Conservation (phyloP, 345 rosid genomes). For the Gossypium bickii region DNA sequence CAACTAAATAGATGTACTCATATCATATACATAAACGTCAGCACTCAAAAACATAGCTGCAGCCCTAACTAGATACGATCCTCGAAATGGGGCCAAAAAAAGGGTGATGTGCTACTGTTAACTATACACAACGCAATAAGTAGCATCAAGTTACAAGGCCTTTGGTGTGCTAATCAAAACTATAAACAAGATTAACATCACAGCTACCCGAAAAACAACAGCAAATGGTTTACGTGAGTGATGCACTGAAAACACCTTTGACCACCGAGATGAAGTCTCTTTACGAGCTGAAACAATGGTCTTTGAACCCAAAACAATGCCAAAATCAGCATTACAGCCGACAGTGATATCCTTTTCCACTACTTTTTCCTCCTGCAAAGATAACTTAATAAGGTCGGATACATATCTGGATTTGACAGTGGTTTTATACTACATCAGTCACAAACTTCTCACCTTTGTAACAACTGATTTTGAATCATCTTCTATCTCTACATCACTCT, state of each 20-base stretch:
- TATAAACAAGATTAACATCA: slow-evolving; percentile 21
- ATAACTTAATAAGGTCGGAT: slow-evolving; percentile 20
- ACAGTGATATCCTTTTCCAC: slow-evolving; percentile 8
- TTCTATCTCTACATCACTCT: slow-evolving; percentile 13
- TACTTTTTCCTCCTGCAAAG: slow-evolving; percentile 30
- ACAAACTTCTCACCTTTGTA: slow-evolving; percentile 46
- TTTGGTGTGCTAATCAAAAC: slow-evolving; percentile 20
- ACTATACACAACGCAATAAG: background rate
- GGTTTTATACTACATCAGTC: slow-evolving; percentile 9
- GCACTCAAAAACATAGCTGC: background rate
- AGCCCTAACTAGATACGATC: background rate
- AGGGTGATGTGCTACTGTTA: too few relatives aligned
- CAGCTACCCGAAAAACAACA: slow-evolving; percentile 35
- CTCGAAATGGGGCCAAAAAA: background rate
- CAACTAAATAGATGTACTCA: background rate
- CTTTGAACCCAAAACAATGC: too few relatives aligned
- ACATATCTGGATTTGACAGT: background rate
- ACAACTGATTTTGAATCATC: slow-evolving; percentile 24
- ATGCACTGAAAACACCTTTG: too few relatives aligned
- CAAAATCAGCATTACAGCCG: too few relatives aligned
- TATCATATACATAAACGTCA: background rate
- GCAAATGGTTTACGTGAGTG: slow-evolving; percentile 18
- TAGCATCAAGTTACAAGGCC: background rate
- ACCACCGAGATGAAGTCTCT: too few relatives aligned
- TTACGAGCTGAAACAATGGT: too few relatives aligned